Base-by-base conservation (phyloP, 768 basidiomycete species). In the Boletus sp. region DNA sequence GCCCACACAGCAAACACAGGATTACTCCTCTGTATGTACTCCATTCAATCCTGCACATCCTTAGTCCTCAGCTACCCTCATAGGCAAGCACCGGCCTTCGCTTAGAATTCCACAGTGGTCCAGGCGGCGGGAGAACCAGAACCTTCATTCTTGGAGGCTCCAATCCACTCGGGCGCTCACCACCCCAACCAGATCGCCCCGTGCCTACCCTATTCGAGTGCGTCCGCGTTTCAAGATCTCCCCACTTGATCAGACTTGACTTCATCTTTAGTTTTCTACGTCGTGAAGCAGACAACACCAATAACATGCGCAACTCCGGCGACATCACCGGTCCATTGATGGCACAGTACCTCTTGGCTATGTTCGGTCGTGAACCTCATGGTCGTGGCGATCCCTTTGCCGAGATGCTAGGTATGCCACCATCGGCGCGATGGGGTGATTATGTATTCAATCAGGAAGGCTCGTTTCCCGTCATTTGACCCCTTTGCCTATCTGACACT, bases 401-500 rank as follows among this genome's bases (percentile, higher is more conserved):
- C 27, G 76, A 76, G 14, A 47, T 82, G 38, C 72, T 84, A 37
- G 75, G 73, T 9, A 67, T 66, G 29, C 74, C 79, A 4, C 75
- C 79, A 51, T 72, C 72, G 33, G 85, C 88, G 1, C 75, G 83
- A 63, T 82, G 86, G 81, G 94, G 94, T 4, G 94, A 97, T 68
- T 97, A 96, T 74, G 94, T 90, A 6, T 89, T 93, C 63, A 90
- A 84, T 58, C 90, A 96, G 71, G 90, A 93, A 80, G 90, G 93
- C 85, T 51, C 51, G 75, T 61, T 7, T 51, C 30, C 6, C 30
- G 10, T 41, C 38, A 17, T 48, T 17, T 43, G 0, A 33, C 32
- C 29, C 13, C 7, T 40, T 34, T 32, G 3, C 47, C 10, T n/a
- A n/a, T 47, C 55, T 62, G 4, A 71, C 43, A 1, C 13, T 45